Conservation (phyloP, 139 green algal genomes). For the Coccomyxa sp. region DNA sequence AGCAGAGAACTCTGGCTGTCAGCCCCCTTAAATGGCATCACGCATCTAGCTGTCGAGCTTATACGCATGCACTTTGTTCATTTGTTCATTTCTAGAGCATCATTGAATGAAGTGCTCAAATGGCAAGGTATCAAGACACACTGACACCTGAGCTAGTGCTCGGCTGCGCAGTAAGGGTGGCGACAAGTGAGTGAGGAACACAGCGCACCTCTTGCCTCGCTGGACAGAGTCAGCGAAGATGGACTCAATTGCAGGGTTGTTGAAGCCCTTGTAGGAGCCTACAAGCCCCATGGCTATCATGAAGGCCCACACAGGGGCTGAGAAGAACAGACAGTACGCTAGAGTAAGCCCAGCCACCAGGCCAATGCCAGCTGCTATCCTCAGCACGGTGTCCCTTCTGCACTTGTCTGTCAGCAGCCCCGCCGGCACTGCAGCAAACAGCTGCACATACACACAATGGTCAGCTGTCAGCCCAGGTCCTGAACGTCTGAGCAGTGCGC, state of each 20-base stretch:
- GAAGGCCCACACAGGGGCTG: neutral
- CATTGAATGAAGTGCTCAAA: no score
- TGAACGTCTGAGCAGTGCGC: neutral
- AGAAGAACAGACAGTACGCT: neutral
- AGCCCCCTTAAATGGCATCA: no score
- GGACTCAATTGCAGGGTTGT: constrained; percentile 20
- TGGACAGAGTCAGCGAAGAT: constrained; percentile 33
- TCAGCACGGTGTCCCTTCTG: constrained; percentile 29
- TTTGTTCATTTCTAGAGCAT: no score
- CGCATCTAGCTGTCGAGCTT: no score
- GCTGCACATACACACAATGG: neutral
- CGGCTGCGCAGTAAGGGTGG: no score
- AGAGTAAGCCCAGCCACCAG: constrained; percentile 18
- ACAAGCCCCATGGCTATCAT: constrained; percentile 16
- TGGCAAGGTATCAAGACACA: no score
- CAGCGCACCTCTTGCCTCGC: constrained; percentile 15
- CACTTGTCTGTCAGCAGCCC: constrained; percentile 28
- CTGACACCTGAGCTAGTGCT: no score
- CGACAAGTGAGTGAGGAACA: neutral
- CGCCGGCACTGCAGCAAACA: constrained; percentile 30
- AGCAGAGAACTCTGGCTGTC: no score
- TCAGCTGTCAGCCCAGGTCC: neutral
- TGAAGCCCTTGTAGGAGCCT: constrained; percentile 18
- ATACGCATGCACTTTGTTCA: no score
- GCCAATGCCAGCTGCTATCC: constrained; percentile 18